phyloP scores from a whole-genome alignment of 306 rosid genomes.

The Cicer arietinum region DNA sequence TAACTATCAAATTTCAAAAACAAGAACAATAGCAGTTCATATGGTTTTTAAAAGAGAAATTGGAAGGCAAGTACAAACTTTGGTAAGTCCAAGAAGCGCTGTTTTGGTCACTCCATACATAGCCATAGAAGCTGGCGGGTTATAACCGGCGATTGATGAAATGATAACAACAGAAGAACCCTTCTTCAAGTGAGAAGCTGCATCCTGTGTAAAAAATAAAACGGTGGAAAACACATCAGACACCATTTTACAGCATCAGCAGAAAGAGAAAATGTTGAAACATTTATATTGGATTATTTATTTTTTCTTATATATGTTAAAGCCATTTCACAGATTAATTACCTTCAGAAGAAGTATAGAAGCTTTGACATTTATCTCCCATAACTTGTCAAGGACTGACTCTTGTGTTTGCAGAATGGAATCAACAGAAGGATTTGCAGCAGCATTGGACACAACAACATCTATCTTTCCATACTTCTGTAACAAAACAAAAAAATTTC shows the following conservation, averaged over 20 bases:
- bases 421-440: conserved; percentile 84
- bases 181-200: conserved; percentile 70
- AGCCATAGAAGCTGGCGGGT: conserved; percentile 81
- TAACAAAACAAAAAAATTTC: conserved; percentile 44
- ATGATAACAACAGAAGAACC: conserved; percentile 86
- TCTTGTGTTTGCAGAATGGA: conserved; percentile 70
- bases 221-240: not conserved
- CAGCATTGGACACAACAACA: conserved; percentile 93
- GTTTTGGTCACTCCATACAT: conserved; percentile 99
- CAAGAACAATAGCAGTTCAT: conserved; percentile 5
- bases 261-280: conserved; percentile 17
- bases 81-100: conserved; percentile 91
- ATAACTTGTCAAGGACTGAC: conserved; percentile 82
- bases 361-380: conserved; percentile 98
- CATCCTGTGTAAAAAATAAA: conserved; percentile 63
- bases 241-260: not conserved
- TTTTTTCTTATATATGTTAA: conserved; percentile 16
- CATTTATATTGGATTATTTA: conserved; percentile 3
- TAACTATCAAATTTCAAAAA: conserved; percentile 30
- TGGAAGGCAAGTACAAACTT: conserved; percentile 55
- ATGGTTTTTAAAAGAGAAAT: conserved; percentile 19
- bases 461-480: conserved; percentile 94
- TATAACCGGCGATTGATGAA: conserved; percentile 80
- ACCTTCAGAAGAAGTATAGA: conserved; percentile 88
- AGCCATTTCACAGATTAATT: conserved; percentile 28